These are phyloP conservation scores for Botrytis byssoidea DNA, from an alignment of 2,329 filamentous ascomycete species.

Conservation along the genomic window DNA sequence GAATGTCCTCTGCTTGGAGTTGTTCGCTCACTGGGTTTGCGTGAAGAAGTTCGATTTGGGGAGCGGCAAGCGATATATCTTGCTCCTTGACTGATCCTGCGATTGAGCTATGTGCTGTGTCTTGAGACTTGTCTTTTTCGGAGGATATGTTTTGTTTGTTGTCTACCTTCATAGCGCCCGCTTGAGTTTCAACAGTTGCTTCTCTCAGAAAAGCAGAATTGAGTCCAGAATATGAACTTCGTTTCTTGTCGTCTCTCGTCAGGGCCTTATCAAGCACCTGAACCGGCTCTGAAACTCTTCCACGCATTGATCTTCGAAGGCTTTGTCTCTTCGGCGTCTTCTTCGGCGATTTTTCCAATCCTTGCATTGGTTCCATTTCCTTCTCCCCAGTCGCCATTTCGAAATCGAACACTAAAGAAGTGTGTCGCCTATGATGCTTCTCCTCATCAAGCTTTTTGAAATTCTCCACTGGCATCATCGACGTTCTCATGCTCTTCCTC, in stretches of 20 bases:
- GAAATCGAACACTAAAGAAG: slow-evolving; percentile 14
- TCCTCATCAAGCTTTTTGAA: slow-evolving; percentile 2
- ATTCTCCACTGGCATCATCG: slow-evolving; percentile 18
- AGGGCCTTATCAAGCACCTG: neutral
- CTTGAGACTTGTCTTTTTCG: neutral
- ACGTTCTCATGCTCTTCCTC: slow-evolving; percentile 29
- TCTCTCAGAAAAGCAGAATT: neutral
- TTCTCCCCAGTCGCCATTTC: neutral
- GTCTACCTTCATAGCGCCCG: neutral
- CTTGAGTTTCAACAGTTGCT: neutral
- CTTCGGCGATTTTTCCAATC: neutral
- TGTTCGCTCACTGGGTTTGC: neutral
- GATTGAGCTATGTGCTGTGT: neutral
- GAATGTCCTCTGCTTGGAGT: neutral
- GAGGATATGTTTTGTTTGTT: neutral
- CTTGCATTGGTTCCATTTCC: neutral
- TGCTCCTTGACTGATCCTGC: neutral
- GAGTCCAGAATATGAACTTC: neutral
- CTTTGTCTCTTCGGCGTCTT: slow-evolving; percentile 6
- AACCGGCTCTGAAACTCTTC: slow-evolving; percentile 10
- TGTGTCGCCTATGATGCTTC: neutral
- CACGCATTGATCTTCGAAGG: slow-evolving; percentile 17
- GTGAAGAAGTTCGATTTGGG: neutral
- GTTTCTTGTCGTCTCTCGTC: neutral
- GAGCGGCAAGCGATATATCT: neutral